Conservation (phyloP, 1,284 basidiomycete genomes). For the Ustilago crameri region DNA sequence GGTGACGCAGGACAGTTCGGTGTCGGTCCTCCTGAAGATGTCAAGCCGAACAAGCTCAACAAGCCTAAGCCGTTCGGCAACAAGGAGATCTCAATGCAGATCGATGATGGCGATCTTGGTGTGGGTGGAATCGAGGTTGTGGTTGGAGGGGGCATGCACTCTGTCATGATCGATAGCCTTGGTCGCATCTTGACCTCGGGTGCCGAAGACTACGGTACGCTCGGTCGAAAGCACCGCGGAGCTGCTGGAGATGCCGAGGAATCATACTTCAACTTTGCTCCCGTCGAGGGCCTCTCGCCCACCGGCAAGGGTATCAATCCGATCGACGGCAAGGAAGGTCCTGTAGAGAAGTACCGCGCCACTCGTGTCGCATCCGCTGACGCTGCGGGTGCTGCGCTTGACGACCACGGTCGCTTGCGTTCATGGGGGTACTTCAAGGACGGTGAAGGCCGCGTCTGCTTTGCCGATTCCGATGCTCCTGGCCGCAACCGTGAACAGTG, state of each 20-base stretch:
- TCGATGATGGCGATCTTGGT: conserved; percentile 57
- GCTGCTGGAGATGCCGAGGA: conserved; percentile 81
- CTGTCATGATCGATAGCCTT: conserved; percentile 59
- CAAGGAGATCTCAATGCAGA: conserved; percentile 56
- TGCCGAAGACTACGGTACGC: conserved; percentile 89
- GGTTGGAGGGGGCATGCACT: conserved; percentile 66
- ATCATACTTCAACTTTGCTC: conserved; percentile 80
- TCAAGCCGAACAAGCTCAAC: conserved; percentile 65
- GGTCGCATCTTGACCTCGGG: conserved; percentile 75
- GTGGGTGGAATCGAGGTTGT: conserved; percentile 56
- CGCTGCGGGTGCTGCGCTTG: conserved; percentile 83
- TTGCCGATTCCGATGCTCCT: conserved; percentile 71
- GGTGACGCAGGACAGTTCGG: conserved; percentile 66
- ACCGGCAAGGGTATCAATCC: conserved; percentile 40
- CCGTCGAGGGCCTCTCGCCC: conserved; percentile 74
- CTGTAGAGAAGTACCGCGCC: conserved; percentile 76
- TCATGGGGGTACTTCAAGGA: conserved; percentile 77
- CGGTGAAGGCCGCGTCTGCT: conserved; percentile 85
- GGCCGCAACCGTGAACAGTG: conserved; percentile 58
- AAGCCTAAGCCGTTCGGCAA: conserved; percentile 59
- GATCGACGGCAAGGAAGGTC: conserved; percentile 80
- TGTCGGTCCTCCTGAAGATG: conserved; percentile 61
- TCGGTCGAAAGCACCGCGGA: conserved; percentile 74
- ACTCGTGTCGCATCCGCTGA: conserved; percentile 85
- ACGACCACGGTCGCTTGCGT: conserved; percentile 78